Base-by-base conservation (phyloP, 371 early-diverging fungal genomes). In the Mortierella sp. region DNA sequence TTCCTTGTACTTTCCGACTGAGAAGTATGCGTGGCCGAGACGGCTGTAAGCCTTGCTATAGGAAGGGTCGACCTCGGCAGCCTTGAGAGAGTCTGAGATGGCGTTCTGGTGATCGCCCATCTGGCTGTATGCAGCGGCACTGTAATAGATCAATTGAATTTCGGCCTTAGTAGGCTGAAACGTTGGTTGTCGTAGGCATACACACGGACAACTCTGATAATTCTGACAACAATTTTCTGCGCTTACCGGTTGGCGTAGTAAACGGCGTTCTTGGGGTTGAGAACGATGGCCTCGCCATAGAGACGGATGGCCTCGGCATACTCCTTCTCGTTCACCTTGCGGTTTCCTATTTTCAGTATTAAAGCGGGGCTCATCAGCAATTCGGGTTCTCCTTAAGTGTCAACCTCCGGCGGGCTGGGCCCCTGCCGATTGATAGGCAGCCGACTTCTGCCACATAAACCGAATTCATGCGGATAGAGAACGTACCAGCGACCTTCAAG, bases 81-180 rank as follows among this genome's bases (percentile, higher is more conserved):
- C 93, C 75, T 86, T 84, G 67, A 89, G 86, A 32, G 96, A 91
- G 79, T 98, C 99, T 24, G 83, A 85, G 24, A 96, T 91, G 8
- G 99, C 97, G 64, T 89, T 89, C 32, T 90, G 88, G 78, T 95
- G 94, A 58, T 96, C 89, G 27, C 91, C 92, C 62, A 84, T 84
- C 82, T 96, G 96, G 66, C 92, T 92, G 82, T 95, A 91, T 5
- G 99, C 98, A 39, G 99, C 99, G 58, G 99, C 96, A 72, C 96
- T 94, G 76, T 48, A 50, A 9, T 32, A 34, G 41, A 37, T 31
- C 24, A 6, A 30, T 26, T 17, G 1, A 43, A 55, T 55, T 30
- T 50, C 6, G 26, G 32, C 27, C 41, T 23, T 32, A 48, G 31
- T 34, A 23, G 37, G 15, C 27, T 46, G 39, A n/a, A n/a, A n/a